Base-by-base conservation (phyloP, 495 filamentous ascomycete genomes). In the Podospora australis region DNA sequence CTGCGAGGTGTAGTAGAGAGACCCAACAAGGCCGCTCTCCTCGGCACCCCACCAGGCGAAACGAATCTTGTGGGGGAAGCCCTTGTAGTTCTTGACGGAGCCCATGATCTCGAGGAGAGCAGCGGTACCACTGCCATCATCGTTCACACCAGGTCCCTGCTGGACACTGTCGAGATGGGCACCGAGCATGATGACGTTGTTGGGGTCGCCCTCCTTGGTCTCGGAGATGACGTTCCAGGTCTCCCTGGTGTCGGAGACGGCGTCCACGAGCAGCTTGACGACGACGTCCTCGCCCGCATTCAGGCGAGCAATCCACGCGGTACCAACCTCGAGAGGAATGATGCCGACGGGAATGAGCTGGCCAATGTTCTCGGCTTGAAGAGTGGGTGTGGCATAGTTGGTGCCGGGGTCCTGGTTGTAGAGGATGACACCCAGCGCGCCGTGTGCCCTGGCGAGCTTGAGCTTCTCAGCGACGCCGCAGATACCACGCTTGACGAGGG, bases 11-110 rank as follows among this genome's bases (percentile, higher is more conserved):
- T 84, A 87, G 61, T 76, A 70, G 11, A 69, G 66, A 19, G 78
- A 77, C 21, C 85, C 85, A 11, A 87, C 56, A 19, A 86, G 71
- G 39, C 81, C 82, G 46, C 68, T 69, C 62, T 83, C 78, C 59
- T 87, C 83, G 2, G 75, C 84, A 7, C 79, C 77, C 80, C 82
- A 88, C 71, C 79, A 88, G 39, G 66, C 72, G 56, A 88, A 87
- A 32, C 82, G 78, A 20, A 88, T 77, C 50, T 74, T 80, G 53
- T 78, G 70, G 19, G 52, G 58, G 70, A 70, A 86, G 23, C 68
- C 63, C n/a, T 79, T 64, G 34, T 87, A 76, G 3, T 68, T 60
- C 28, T 73, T 74, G 6, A 85, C 79, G n/a, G 83, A 65, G 19
- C 81, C 78, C 14, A 88, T 71, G 50, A 85, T 64, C 39, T 72